Percentiles rank a stretch among this genome's conserved stretches.
Evolutionary conservation across 495 filamentous ascomycete genomes (phyloP).

Genomic region (Neurospora pannonica): DNA sequence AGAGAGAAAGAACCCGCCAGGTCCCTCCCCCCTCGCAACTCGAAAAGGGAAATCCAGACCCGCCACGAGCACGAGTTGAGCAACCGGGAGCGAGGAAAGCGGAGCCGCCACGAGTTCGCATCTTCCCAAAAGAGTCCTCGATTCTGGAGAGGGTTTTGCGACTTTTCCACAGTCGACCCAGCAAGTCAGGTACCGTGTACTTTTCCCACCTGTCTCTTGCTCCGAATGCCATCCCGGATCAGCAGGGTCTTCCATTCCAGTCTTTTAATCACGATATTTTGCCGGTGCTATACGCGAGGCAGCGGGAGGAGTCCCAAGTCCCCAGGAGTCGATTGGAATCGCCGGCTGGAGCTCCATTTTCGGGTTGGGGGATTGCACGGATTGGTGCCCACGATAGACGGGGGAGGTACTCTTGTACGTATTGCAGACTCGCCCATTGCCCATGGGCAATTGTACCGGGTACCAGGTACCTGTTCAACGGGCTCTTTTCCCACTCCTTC

Average conservation of each 20-base stretch:
- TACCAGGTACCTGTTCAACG: neutral
- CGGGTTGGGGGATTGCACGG: neutral
- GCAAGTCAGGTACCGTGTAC: neutral
- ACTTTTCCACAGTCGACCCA: neutral
- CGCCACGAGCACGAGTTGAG: neutral
- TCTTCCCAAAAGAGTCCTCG: neutral
- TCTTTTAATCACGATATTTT: neutral
- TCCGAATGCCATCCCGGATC: neutral
- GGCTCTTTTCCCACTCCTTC: neutral
- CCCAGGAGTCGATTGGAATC: neutral
- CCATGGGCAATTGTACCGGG: neutral
- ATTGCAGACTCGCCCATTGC: neutral
- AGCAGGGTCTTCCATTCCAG: neutral
- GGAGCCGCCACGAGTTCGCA: neutral
- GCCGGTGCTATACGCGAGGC: neutral
- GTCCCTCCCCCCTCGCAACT: neutral
- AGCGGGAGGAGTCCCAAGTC: neutral
- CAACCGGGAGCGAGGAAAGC: neutral
- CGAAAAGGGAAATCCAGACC: neutral
- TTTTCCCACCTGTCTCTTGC: neutral
- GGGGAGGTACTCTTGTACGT: neutral
- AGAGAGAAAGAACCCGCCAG: neutral
- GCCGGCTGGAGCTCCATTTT: neutral
- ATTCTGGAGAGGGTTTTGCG: neutral
- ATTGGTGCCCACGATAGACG: neutral